Base-by-base conservation (phyloP, 306 rosid genomes). In the Dicorynia guianensis region DNA sequence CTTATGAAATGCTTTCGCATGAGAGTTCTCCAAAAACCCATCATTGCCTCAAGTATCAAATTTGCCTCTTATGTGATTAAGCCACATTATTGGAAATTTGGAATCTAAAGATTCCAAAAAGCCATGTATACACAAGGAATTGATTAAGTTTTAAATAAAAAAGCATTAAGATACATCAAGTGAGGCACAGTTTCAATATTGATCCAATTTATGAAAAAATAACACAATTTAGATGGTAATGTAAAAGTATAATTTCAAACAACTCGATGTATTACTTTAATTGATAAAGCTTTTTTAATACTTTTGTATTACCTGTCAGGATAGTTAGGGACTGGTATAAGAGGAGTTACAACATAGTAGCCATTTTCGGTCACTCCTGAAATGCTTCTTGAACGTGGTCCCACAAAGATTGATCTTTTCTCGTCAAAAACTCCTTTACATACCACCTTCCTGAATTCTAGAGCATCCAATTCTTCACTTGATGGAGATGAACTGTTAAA, bases 351-450 rank as follows among this genome's bases (percentile, higher is more conserved):
- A 71, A 95, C 82, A 81, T 70, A 92, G 88, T 95, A 87, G 75
- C 99, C 99, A 67, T 95, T 95, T 83, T 92, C 97, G 18, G 97
- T 90, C 69, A 95, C 85, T 77, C 99, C 97, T 11, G 98, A 95
- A 85, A 95, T 92, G 85, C 97, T 95, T 87, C 99, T 86, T 67
- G 97, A 92, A 60, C 99, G 97, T 63, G 99, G 97, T 43, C 97
- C 99, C 47, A 95, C 85, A n/a, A 59, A 92, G 78, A 92, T 85
- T 50, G 97, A 92, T 34, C 75, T 90, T 75, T 82, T 79, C 77
- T 92, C 97, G 84, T 95, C 90, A 76, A 89, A 90, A 79, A 81
- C 79, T 52, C 99, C 97, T 71, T 79, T 84, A 77, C 91, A 87
- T 11, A 62, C 42, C 56, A 92, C 88, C 81, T 88, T 92, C 69